Conservation (phyloP, 768 basidiomycete genomes). For the Boletus patriciae region DNA sequence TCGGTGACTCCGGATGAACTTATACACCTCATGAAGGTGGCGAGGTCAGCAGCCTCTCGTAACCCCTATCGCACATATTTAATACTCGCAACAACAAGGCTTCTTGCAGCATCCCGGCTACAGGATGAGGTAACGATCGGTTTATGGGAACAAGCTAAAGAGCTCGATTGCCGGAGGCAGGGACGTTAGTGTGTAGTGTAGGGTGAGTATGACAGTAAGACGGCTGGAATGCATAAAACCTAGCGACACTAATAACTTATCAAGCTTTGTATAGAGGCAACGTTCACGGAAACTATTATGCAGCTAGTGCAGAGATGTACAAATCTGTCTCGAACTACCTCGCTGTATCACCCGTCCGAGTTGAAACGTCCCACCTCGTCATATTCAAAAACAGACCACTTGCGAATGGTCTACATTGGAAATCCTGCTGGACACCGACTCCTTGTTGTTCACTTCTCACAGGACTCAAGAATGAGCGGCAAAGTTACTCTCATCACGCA, state of each 20-base stretch:
- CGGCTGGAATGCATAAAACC: background rate
- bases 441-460: background rate
- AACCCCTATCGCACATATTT: background rate
- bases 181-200: constrained; percentile 9
- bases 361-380: constrained; percentile 4
- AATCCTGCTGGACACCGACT: background rate
- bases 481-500: constrained; percentile 17
- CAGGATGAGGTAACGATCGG: constrained; percentile 53
- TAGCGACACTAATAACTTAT: background rate
- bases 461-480: constrained; percentile 16
- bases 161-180: constrained; percentile 51
- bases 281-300: background rate
- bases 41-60: constrained; percentile 49
- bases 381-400: constrained; percentile 14
- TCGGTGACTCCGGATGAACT: constrained; percentile 58
- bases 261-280: background rate
- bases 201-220: constrained; percentile 6
- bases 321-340: background rate
- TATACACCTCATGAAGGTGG: constrained; percentile 63
- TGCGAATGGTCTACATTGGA: background rate
- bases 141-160: constrained; percentile 65
- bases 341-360: constrained; percentile 4
- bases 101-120: constrained; percentile 62
- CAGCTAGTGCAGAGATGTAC: background rate
- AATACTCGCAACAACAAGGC: constrained; percentile 37